Base-by-base conservation (phyloP, 2,329 filamentous ascomycete genomes). In the Nigrospora sphaerica region DNA sequence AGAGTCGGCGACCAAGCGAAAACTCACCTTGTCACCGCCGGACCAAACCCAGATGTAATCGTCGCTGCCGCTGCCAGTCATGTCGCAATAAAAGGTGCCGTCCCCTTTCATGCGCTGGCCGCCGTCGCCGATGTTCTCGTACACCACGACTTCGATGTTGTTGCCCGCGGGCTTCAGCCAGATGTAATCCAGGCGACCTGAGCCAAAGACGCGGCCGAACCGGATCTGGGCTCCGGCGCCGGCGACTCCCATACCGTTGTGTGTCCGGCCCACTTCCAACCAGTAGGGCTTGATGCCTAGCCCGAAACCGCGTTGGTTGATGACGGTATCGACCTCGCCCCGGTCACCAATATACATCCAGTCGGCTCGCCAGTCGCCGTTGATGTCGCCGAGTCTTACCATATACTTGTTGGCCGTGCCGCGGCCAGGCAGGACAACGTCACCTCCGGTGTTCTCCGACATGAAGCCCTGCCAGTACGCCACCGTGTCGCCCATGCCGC, bases 341-440 rank as follows among this genome's bases (percentile, higher is more conserved):
- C 31, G 42, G 19, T 44, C 42, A 16, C 42, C 42, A 23, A 44
- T 44, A n/a, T 44, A 44, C 42, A 44, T 44, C 42, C 42, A 44
- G 42, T 44, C 42, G 33, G 42, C 23, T 12, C 42, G 42, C 18
- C 23, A 44, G 33, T 44, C 32, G 14, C 42, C 42, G 33, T 31
- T 44, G 19, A 44, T 10, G 19, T 44, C 42, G 10, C 42, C 42
- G 32, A 44, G 16, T 18, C 42, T 33, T 2, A 44, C 42, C 42
- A 44, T 44, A 33, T 37, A 28, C 33, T 44, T 44, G 42, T 37
- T 44, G 18, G 42, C 18, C 42, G 35, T 44, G 33, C 42, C 34
- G 33, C 36, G 23, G 18, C 42, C 42, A 4, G 42, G 11, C 18
- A 44, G 31, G 13, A 44, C 34, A n/a, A 44, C 42, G 7, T 44